phyloP scores from a whole-genome alignment of 2,329 filamentous ascomycete genomes.

The Rutstroemia sp. region DNA sequence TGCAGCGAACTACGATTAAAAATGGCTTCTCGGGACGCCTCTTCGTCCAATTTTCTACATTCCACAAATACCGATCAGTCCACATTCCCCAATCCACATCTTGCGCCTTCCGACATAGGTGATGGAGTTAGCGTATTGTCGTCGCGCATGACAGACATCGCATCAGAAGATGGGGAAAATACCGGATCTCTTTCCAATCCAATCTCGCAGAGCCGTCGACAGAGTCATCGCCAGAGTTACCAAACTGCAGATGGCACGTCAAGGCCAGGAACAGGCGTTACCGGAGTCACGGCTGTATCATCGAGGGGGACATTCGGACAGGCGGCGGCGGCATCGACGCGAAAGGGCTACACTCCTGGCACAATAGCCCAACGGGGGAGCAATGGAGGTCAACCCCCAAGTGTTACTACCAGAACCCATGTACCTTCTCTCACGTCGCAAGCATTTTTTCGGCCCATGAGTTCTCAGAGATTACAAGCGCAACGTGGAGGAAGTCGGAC shows the following conservation, averaged over 20 bases:
- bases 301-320: slow-evolving; percentile 42
- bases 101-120: slow-evolving; percentile 26
- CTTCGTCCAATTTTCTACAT: slow-evolving; percentile 9
- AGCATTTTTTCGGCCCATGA: slow-evolving; percentile 95
- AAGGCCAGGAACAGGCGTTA: slow-evolving; percentile 47
- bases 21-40: slow-evolving; percentile 22
- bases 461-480: slow-evolving; percentile 86
- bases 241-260: slow-evolving; percentile 37
- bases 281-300: slow-evolving; percentile 36
- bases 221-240: slow-evolving; percentile 25
- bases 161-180: slow-evolving; percentile 40
- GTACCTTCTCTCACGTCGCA: slow-evolving; percentile 83
- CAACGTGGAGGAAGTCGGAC: slow-evolving; percentile 60
- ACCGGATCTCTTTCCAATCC: slow-evolving; percentile 28
- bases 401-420: slow-evolving; percentile 72
- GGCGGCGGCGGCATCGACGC: slow-evolving; percentile 45
- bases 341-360: slow-evolving; percentile 33
- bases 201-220: slow-evolving; percentile 29
- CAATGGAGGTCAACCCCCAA: slow-evolving; percentile 49
- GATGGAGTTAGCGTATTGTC: slow-evolving; percentile 43
- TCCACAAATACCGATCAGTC: slow-evolving; percentile 15
- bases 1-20: background rate
- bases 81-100: slow-evolving; percentile 16
- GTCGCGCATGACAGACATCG: slow-evolving; percentile 47
- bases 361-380: slow-evolving; percentile 21